Conservation (phyloP, 257 asterid genomes). For the Rubia yunnanensis region DNA sequence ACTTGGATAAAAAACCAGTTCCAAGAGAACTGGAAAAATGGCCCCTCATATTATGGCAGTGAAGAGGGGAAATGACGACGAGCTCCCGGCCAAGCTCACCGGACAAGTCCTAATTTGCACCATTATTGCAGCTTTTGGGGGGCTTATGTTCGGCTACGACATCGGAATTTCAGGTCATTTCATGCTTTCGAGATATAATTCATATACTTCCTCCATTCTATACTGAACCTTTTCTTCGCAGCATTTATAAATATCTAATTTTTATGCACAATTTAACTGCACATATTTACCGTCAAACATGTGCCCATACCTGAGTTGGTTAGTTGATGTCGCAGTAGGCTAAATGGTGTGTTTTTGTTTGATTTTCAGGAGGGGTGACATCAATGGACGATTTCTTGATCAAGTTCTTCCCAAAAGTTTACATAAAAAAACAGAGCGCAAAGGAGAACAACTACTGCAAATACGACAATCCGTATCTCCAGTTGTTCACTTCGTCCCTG, state of each 20-base stretch:
- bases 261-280: no score
- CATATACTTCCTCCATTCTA: no score
- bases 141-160: conserved; percentile 53
- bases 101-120: conserved; percentile 30
- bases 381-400: conserved; percentile 30
- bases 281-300: no score
- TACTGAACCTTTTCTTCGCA: no score
- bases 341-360: neutral
- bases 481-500: conserved; percentile 25
- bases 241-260: no score
- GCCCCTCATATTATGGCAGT: conserved; percentile 16
- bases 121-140: conserved; percentile 46
- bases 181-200: no score
- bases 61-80: conserved; percentile 3
- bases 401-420: conserved; percentile 22
- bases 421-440: conserved; percentile 15
- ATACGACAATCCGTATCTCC: conserved; percentile 19
- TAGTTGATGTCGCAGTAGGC: no score
- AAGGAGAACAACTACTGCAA: conserved; percentile 29
- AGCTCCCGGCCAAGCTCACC: conserved; percentile 36
- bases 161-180: conserved; percentile 41
- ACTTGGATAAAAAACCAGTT: no score
- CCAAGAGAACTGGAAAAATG: no score
- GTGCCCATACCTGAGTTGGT: no score
- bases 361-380: conserved; percentile 24